Base-by-base conservation (phyloP, 331 rosid genomes). In the Acacia concinna region DNA sequence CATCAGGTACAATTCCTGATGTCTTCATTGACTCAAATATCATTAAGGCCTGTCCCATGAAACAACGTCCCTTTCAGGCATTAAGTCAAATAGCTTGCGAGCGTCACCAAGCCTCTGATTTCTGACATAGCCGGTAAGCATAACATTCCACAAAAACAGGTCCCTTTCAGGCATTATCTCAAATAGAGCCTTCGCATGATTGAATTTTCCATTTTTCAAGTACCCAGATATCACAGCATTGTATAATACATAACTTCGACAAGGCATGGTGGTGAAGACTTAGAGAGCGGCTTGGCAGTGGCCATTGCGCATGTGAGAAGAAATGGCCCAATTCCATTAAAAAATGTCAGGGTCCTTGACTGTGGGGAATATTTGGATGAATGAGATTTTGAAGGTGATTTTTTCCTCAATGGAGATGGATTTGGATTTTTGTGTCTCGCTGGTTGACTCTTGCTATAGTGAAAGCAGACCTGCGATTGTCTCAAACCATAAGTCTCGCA, bases 221-320 rank as follows among this genome's bases (percentile, higher is more conserved):
- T 86, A 92, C n/a, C 98, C 97, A 23, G 92, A 89, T 27, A 94
- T 89, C 98, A 94, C 89, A 68, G 91, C 86, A 21, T 90, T 94
- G 89, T 87, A 88, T 2, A 94, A 90, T 41, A 92, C 91, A 0
- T 88, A 78, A 52, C 88, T 90, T 63, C 93, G 91, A 46, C 91
- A 85, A 2, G 91, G 90, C 94, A 94, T 94, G 68, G 82, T n/a
- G 54, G 86, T 37, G 79, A 94, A 91, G 65, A 87, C 81, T 7
- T 60, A 82, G 47, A 91, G 80, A 31, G 97, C 96, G n/a, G 84
- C 84, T 37, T 87, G 83, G 71, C 92, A 91, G 52, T 75, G 87
- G 75, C 97, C 91, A 41, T 56, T 78, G 84, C 98, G 97, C 98
- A 93, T 93, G 83, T 86, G 85, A 78, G 88, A 77, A 20, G 91